phyloP scores from a whole-genome alignment of 768 basidiomycete genomes.

The Dacryopinax primogenitus region DNA sequence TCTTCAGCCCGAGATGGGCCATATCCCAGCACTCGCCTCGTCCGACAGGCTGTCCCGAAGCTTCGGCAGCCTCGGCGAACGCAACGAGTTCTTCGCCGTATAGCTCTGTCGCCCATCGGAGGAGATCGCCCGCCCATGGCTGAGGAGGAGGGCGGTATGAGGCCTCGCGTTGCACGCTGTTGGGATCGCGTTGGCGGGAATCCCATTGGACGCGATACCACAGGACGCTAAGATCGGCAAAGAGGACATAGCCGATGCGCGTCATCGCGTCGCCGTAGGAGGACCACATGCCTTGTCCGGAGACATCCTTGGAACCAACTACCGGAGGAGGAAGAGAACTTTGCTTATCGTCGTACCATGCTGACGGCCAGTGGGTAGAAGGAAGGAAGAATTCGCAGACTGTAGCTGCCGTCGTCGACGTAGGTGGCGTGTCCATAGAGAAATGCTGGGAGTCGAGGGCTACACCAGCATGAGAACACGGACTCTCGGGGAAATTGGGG shows the following conservation, averaged over 20 bases:
- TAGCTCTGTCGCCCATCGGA: conserved; percentile 34
- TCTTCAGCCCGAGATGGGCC: conserved; percentile 38
- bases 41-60: conserved; percentile 34
- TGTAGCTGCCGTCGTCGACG: background rate
- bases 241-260: conserved; percentile 31
- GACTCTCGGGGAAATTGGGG: background rate
- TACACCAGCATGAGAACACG: background rate
- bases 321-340: conserved; percentile 29
- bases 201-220: conserved; percentile 37
- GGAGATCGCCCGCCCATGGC: conserved; percentile 25
- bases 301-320: conserved; percentile 12
- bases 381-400: conserved; percentile 31
- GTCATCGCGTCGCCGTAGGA: conserved; percentile 26
- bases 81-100: conserved; percentile 40
- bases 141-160: conserved; percentile 32
- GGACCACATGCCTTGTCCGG: background rate
- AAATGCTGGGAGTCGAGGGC: conserved; percentile 1
- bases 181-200: conserved; percentile 17
- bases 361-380: conserved; percentile 30
- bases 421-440: background rate
- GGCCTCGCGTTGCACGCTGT: conserved; percentile 31
- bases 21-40: conserved; percentile 50
- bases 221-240: conserved; percentile 39
- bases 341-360: conserved; percentile 31
- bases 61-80: conserved; percentile 38